Conservation (phyloP, 23 red algal species). For the Gracilariopsis chorda region DNA sequence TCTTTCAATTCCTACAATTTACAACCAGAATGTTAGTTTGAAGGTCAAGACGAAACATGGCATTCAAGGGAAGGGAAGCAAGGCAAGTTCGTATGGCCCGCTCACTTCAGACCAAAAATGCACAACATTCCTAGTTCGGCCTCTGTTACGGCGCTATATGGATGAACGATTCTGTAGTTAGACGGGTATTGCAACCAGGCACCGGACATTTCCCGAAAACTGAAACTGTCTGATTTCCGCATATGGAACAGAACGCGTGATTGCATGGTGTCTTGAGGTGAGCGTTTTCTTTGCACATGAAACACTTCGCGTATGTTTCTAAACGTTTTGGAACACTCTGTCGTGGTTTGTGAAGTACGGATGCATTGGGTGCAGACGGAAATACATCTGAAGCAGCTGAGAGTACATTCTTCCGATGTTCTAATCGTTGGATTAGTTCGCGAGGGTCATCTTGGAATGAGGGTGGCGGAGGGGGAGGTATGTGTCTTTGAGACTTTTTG, state of each 20-base stretch:
- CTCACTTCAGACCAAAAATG: too few species aligned
- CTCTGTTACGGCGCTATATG: neutral
- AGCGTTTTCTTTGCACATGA: constrained; percentile 24
- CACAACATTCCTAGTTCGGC: too few species aligned
- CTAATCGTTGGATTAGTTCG: neutral
- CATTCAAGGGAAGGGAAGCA: too few species aligned
- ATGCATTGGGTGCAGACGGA: neutral
- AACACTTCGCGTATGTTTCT: constrained; percentile 2
- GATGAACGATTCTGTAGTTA: neutral
- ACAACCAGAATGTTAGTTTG: too few species aligned
- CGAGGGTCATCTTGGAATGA: constrained; percentile 9
- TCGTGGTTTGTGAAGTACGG: neutral
- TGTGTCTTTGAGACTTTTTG: neutral
- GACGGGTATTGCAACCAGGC: constrained; percentile 5
- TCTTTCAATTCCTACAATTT: too few species aligned
- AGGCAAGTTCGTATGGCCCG: too few species aligned
- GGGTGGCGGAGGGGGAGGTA: constrained; percentile 29
- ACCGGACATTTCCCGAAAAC: constrained; percentile 49
- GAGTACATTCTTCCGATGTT: constrained; percentile 36
- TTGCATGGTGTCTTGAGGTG: neutral
- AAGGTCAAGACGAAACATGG: too few species aligned
- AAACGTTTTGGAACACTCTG: too few species aligned
- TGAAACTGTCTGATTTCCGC: constrained; percentile 20
- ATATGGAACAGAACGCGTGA: constrained; percentile 31
- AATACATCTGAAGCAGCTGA: neutral